phyloP scores from a whole-genome alignment of 495 filamentous ascomycete species.

The Podospora didyma region DNA sequence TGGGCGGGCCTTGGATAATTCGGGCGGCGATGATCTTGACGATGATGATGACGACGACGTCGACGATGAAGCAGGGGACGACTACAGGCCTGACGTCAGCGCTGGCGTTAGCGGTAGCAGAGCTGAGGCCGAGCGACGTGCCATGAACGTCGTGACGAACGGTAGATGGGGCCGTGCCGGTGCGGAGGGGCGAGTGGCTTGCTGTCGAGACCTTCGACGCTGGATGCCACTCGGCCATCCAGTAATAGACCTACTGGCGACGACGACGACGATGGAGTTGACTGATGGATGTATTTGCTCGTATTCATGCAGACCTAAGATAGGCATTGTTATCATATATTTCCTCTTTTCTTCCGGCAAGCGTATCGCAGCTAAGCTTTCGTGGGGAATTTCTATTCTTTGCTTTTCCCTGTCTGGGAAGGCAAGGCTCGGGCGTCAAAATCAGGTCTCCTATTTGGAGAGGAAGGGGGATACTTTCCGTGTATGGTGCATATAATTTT shows the following conservation, averaged over 20 bases:
- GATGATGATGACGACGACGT: constrained; percentile 3
- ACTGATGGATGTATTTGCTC: constrained; percentile 6
- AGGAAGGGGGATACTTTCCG: too few species aligned
- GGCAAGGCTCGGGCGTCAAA: too few species aligned
- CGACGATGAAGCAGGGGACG: constrained; percentile 14
- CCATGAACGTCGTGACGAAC: constrained; percentile 42
- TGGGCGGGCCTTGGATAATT: constrained; percentile 32
- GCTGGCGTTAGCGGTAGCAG: constrained; percentile 4
- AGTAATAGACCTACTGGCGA: constrained; percentile 3
- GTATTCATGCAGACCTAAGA: neutral
- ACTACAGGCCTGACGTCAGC: constrained; percentile 1
- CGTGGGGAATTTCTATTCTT: too few species aligned
- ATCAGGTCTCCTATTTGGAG: too few species aligned
- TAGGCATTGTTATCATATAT: neutral
- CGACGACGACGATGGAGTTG: constrained; percentile 24
- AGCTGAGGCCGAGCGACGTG: constrained; percentile 33
- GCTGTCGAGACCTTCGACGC: constrained; percentile 13
- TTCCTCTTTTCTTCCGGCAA: neutral
- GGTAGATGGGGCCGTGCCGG: constrained; percentile 28
- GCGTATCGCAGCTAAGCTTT: too few species aligned
- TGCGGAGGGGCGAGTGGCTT: constrained; percentile 30
- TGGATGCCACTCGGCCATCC: neutral
- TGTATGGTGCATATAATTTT: too few species aligned
- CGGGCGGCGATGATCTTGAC: constrained; percentile 24
- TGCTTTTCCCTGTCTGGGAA: too few species aligned